Conservation (phyloP, 139 green algal genomes). For the Ostreobium quekettii region DNA sequence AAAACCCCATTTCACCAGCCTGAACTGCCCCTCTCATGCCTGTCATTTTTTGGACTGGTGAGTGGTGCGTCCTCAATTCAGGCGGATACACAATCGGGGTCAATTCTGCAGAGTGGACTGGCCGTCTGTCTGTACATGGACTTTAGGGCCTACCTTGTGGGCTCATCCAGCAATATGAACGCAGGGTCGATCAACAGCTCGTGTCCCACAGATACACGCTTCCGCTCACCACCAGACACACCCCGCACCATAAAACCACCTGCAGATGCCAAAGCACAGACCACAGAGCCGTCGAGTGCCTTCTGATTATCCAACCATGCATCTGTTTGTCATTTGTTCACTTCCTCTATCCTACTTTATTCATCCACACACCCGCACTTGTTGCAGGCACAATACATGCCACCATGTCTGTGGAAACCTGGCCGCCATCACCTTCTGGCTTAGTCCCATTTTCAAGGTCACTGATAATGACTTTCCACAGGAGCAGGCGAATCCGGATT, state of each 20-base stretch:
- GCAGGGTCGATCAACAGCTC: slow-evolving; percentile 92
- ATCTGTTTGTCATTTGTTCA: too few relatives aligned
- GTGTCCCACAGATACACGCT: slow-evolving; percentile 72
- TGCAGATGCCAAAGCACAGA: slow-evolving; percentile 8
- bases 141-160: slow-evolving; percentile 14
- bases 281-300: not conserved
- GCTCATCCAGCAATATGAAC: slow-evolving; percentile 80
- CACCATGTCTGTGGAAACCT: too few relatives aligned
- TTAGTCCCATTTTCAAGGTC: too few relatives aligned
- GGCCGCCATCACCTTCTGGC: too few relatives aligned
- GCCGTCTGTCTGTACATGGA: not conserved
- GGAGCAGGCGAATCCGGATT: too few relatives aligned
- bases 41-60: not conserved
- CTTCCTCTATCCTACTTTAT: too few relatives aligned
- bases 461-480: too few relatives aligned
- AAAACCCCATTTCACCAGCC: not conserved
- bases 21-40: not conserved
- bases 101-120: not conserved
- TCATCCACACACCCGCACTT: too few relatives aligned
- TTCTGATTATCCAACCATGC: too few relatives aligned
- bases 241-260: slow-evolving; percentile 72
- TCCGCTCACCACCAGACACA: slow-evolving; percentile 89
- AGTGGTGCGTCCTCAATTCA: too few relatives aligned
- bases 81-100: too few relatives aligned
- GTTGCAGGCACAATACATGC: too few relatives aligned